A percentile compares a stretch with the other conserved stretches of the same genome.
phyloP scores from a whole-genome alignment of 305 asterid species.

The Fraxinus dipetala region DNA sequence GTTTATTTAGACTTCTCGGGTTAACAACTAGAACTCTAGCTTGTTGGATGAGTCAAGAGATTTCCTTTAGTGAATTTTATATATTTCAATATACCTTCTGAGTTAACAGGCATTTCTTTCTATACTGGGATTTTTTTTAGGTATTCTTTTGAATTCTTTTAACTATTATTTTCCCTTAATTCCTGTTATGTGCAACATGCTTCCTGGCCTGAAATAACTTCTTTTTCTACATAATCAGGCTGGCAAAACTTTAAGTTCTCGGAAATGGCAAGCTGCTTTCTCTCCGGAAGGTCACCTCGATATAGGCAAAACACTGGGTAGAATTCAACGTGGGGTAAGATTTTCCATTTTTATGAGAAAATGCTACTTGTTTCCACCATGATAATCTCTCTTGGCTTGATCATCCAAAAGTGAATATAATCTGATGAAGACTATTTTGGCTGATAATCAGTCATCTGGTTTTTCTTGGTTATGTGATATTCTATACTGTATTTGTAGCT shows the following conservation, averaged over 20 bases:
- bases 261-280: conserved; percentile 84
- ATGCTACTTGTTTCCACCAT: conserved; percentile 18
- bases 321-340: conserved; percentile 87
- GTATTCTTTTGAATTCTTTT: conserved; percentile 1
- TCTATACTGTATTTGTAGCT: background rate
- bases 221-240: conserved; percentile 43
- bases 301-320: conserved; percentile 70
- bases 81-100: background rate
- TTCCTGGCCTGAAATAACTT: conserved; percentile 9
- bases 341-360: conserved; percentile 20
- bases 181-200: background rate
- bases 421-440: background rate
- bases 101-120: background rate
- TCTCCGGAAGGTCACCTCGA: conserved; percentile 70
- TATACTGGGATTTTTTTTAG: conserved; percentile 8
- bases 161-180: background rate
- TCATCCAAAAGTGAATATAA: conserved; percentile 11
- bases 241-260: conserved; percentile 75
- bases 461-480: conserved; percentile 13
- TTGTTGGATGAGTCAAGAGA: conserved; percentile 4
- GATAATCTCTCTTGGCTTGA: conserved; percentile 12
- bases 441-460: background rate
- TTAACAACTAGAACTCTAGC: conserved; percentile 5
- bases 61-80: background rate
- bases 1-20: background rate